Percentiles rank a stretch among this genome's conserved stretches.
These are phyloP conservation scores for Chondrostereum purpureum DNA, from an alignment of 1,284 basidiomycete species.

Conservation along the genomic window DNA sequence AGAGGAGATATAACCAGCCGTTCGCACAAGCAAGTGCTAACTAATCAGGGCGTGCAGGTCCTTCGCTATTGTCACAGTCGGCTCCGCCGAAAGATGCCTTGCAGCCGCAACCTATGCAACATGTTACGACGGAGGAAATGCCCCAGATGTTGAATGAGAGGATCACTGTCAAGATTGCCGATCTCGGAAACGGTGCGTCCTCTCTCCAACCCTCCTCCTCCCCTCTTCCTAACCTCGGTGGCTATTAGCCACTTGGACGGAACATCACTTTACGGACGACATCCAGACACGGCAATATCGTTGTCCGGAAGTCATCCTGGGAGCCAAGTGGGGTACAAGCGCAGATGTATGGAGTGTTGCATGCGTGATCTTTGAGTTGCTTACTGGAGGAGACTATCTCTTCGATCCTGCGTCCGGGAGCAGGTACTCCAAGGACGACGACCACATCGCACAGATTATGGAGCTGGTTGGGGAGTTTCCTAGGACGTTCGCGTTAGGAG, in stretches of 20 bases:
- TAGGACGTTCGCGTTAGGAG: slow-evolving; percentile 70
- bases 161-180: slow-evolving; percentile 98
- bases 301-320: slow-evolving; percentile 95
- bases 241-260: slow-evolving; percentile 78
- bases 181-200: slow-evolving; percentile 68
- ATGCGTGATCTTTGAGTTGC: slow-evolving; percentile 87
- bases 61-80: slow-evolving; percentile 79
- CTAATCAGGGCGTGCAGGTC: too few species aligned
- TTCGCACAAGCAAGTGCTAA: slow-evolving; percentile 15
- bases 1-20: slow-evolving; percentile 18
- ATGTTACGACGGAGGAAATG: slow-evolving; percentile 9
- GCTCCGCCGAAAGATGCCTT: slow-evolving; percentile 36
- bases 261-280: slow-evolving; percentile 93
- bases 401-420: slow-evolving; percentile 80
- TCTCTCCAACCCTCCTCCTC: slow-evolving; percentile 4
- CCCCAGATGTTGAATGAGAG: slow-evolving; percentile 42
- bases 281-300: slow-evolving; percentile 97
- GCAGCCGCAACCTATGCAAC: slow-evolving; percentile 19
- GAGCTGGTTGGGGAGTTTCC: slow-evolving; percentile 92
- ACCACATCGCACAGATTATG: slow-evolving; percentile 98
- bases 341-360: slow-evolving; percentile 97
- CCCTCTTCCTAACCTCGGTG: background rate
- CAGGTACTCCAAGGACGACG: slow-evolving; percentile 87
- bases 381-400: slow-evolving; percentile 81
- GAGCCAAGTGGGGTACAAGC: slow-evolving; percentile 89